Conservation (phyloP, 768 basidiomycete genomes). For the Vararia minispora region DNA sequence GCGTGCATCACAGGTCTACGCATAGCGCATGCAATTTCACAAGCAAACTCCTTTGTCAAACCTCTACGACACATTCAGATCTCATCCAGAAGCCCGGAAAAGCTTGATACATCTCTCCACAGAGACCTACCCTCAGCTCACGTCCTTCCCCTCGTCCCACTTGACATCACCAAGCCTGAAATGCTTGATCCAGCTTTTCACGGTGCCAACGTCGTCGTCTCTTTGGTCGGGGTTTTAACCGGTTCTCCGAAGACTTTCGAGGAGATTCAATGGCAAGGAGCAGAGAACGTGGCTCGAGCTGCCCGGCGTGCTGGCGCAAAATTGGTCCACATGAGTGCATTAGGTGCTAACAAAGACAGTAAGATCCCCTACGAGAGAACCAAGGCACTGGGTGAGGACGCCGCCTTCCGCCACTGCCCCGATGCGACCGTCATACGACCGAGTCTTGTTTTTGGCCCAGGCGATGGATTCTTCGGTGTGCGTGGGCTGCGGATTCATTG, state of each 20-base stretch:
- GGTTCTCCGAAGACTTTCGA: conserved; percentile 48
- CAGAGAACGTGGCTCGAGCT: conserved; percentile 49
- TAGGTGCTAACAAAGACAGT: conserved; percentile 56
- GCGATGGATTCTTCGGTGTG: conserved; percentile 67
- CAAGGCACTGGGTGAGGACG: conserved; percentile 51
- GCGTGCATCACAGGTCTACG: too few relatives aligned
- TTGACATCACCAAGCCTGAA: conserved; percentile 45
- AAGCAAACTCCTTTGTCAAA: conserved; percentile 14
- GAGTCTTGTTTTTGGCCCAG: conserved; percentile 66
- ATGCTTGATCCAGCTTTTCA: conserved; percentile 39
- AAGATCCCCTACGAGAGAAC: conserved; percentile 48
- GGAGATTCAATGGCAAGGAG: conserved; percentile 51
- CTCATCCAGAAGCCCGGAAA: conserved; percentile 46
- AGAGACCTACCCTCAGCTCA: conserved; percentile 20
- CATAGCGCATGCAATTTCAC: too few relatives aligned
- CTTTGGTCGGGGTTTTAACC: conserved; percentile 58
- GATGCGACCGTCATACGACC: conserved; percentile 57
- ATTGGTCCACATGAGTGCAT: conserved; percentile 59
- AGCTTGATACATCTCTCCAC: conserved; percentile 24
- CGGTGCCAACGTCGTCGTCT: conserved; percentile 47
- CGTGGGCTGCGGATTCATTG: conserved; percentile 11
- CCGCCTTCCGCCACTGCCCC: conserved; percentile 33
- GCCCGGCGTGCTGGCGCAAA: conserved; percentile 43
- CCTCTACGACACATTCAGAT: conserved; percentile 39
- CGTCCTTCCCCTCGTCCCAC: conserved; percentile 30